phyloP scores from a whole-genome alignment of 148 eudicot species.

The Chenopodium suecicum region DNA sequence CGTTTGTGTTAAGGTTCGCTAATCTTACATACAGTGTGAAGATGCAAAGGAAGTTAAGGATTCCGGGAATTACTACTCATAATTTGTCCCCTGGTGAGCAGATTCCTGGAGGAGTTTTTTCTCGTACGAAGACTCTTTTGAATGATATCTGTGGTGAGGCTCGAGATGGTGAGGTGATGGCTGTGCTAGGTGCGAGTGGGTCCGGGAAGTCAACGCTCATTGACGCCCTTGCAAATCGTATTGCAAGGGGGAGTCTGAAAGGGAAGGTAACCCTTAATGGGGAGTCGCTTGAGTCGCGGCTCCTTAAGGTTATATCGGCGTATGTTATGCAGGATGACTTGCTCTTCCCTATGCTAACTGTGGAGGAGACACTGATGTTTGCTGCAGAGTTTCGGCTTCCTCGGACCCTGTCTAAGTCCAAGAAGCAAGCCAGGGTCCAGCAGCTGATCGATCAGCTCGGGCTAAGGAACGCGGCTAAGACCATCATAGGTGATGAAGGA shows the following conservation, averaged over 20 bases:
- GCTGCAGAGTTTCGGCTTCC: conserved; percentile 86
- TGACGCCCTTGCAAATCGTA: conserved; percentile 83
- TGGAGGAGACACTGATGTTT: conserved; percentile 79
- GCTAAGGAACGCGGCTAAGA: conserved; percentile 69
- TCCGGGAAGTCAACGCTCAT: conserved; percentile 89
- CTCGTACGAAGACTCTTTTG: conserved; percentile 51
- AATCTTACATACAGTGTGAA: conserved; percentile 43
- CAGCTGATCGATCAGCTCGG: conserved; percentile 83
- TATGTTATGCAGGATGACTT: conserved; percentile 96
- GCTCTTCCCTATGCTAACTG: conserved; percentile 81
- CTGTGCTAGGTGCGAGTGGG: conserved; percentile 83
- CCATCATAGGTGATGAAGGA: conserved; percentile 92
- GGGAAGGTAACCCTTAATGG: conserved; percentile 71
- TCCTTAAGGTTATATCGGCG: conserved; percentile 76
- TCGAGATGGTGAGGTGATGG: conserved; percentile 75
- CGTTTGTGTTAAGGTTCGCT: conserved; percentile 39
- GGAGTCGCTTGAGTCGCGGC: conserved; percentile 57
- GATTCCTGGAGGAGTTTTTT: conserved; percentile 7
- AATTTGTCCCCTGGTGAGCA: background rate
- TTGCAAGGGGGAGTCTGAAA: conserved; percentile 65
- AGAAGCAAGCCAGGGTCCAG: conserved; percentile 65
- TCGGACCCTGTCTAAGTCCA: conserved; percentile 54
- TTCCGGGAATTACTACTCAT: conserved; percentile 12
- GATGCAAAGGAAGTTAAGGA: conserved; percentile 29
- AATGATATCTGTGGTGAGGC: conserved; percentile 82